Evolutionary conservation across 306 rosid species (phyloP).

Genomic region (Trifolium repens): DNA sequence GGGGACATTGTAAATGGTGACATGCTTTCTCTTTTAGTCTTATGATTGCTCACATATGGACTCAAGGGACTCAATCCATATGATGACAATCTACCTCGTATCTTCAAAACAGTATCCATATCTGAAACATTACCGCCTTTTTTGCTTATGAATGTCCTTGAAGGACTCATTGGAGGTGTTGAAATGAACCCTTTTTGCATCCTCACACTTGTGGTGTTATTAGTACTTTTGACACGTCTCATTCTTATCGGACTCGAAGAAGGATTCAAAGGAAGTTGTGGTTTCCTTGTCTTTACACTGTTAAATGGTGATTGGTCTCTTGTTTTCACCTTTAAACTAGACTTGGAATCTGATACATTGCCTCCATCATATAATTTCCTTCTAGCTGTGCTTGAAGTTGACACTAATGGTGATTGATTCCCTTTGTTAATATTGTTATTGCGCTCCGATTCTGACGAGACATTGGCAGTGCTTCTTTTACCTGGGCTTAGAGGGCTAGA

Average conservation of each 20-base stretch:
- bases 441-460: constrained; percentile 47
- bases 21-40: constrained; percentile 40
- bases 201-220: constrained; percentile 6
- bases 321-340: constrained; percentile 31
- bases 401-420: constrained; percentile 3
- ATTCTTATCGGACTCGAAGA: constrained; percentile 25
- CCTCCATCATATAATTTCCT: constrained; percentile 27
- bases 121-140: constrained; percentile 33
- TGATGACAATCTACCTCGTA: constrained; percentile 34
- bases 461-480: constrained; percentile 42
- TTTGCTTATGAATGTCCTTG: constrained; percentile 14
- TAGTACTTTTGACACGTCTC: constrained; percentile 5
- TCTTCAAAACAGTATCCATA: constrained; percentile 8
- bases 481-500: constrained; percentile 45
- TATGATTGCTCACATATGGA: constrained; percentile 1
- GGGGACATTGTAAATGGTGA: constrained; percentile 41
- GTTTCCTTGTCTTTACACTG: constrained; percentile 25
- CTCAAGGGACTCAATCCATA: constrained; percentile 46
- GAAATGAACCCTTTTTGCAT: constrained; percentile 26
- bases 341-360: constrained; percentile 10
- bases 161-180: constrained; percentile 31
- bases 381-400: constrained; percentile 31
- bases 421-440: constrained; percentile 34
- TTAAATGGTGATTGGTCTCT: constrained; percentile 22
- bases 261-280: background rate